Conservation (phyloP, 495 filamentous ascomycete genomes). For the Elasticomyces elasticus region DNA sequence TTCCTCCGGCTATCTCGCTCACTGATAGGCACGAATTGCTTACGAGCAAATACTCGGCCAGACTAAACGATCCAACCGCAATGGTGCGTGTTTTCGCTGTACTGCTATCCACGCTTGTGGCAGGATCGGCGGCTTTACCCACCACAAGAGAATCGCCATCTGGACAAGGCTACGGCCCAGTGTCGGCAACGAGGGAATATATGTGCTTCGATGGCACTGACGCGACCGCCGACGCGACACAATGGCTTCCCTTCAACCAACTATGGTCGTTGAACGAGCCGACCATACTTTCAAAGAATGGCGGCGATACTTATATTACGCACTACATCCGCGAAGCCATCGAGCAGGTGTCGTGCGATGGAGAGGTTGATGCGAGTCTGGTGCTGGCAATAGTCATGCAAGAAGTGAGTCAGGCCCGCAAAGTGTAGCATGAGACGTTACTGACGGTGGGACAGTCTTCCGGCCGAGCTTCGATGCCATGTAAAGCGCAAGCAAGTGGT, state of each 20-base stretch:
- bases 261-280: constrained; percentile 10
- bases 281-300: constrained; percentile 3
- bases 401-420: background rate
- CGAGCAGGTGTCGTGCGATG: constrained; percentile 1
- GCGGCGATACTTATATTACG: constrained; percentile 3
- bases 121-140: too few relatives aligned
- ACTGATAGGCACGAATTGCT: too few relatives aligned
- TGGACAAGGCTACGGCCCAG: too few relatives aligned
- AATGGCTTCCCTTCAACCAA: constrained; percentile 9
- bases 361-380: constrained; percentile 5
- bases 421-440: background rate
- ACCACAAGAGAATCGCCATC: too few relatives aligned
- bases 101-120: too few relatives aligned
- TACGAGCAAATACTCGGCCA: too few relatives aligned
- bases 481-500: constrained; percentile 3
- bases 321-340: constrained; percentile 11
- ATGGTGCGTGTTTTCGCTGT: too few relatives aligned
- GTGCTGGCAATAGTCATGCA: constrained; percentile 13
- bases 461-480: constrained; percentile 1
- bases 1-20: too few relatives aligned
- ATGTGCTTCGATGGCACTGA: background rate
- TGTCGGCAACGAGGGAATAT: background rate
- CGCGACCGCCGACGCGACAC: background rate
- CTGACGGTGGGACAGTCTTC: constrained; percentile 2
- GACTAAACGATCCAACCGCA: too few relatives aligned